Conservation (phyloP, 805 yeast species). For the Ogataea kodamae region DNA sequence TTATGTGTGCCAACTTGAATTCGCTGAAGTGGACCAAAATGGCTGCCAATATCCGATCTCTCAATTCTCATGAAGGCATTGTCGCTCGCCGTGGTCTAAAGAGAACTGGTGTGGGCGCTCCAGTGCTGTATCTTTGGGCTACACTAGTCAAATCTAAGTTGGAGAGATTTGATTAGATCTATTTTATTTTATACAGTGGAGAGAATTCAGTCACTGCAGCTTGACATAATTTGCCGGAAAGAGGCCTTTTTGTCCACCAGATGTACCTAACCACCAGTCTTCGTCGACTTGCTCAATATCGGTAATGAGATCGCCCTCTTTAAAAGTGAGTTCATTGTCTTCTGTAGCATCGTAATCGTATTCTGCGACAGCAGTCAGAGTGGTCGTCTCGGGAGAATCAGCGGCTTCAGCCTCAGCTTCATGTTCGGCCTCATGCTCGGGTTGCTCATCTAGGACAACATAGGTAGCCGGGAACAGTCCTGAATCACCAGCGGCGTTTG, state of each 20-base stretch:
- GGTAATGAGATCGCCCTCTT: constrained; percentile 75
- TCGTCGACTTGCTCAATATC: constrained; percentile 88
- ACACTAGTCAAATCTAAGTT: constrained; percentile 19
- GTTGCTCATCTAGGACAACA: constrained; percentile 37
- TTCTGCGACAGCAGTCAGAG: constrained; percentile 57
- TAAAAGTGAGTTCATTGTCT: constrained; percentile 83
- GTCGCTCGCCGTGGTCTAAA: constrained; percentile 70
- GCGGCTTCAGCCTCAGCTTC: constrained; percentile 3
- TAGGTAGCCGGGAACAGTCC: constrained; percentile 60
- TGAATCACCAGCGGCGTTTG: constrained; percentile 38
- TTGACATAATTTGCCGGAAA: constrained; percentile 90
- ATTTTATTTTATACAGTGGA: constrained; percentile 8
- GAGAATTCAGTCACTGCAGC: constrained; percentile 12
- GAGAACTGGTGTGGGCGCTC: constrained; percentile 48
- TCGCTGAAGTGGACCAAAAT: constrained; percentile 70
- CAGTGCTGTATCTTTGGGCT: constrained; percentile 50
- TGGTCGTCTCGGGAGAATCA: constrained; percentile 23
- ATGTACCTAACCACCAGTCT: constrained; percentile 95
- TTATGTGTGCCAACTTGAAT: constrained; percentile 55
- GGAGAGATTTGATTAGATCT: constrained; percentile 2
- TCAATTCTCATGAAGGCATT: constrained; percentile 85
- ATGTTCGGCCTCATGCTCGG: constrained; percentile 22
- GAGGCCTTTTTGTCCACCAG: constrained; percentile 73
- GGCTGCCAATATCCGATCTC: constrained; percentile 64
- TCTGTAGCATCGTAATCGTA: constrained; percentile 88